A percentile compares a stretch with the other conserved stretches of the same genome.
phyloP scores from a whole-genome alignment of 2,329 filamentous ascomycete genomes.

The Alternaria alternata region DNA sequence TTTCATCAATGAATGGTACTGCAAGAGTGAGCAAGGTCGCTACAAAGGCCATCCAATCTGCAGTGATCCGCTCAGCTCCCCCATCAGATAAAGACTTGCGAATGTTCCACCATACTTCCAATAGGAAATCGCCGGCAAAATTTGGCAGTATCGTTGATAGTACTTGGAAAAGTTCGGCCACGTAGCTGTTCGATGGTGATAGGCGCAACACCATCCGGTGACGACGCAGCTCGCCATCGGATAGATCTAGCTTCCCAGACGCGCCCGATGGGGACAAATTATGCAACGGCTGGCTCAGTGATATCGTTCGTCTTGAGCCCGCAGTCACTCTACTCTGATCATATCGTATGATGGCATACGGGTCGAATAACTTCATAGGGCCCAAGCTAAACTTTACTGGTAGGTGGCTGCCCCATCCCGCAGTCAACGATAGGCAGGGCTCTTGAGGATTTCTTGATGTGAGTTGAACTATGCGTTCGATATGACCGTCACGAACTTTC shows the following conservation, averaged over 20 bases:
- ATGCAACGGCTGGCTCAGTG: slow-evolving; percentile 30
- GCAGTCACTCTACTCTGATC: slow-evolving; percentile 39
- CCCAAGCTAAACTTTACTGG: slow-evolving; percentile 38
- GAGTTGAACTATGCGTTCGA: slow-evolving; percentile 44
- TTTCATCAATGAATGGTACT: slow-evolving; percentile 46
- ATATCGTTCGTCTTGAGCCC: slow-evolving; percentile 46
- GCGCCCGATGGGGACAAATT: slow-evolving; percentile 34
- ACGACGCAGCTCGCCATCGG: slow-evolving; percentile 42
- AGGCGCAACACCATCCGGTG: slow-evolving; percentile 46
- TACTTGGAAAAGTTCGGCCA: slow-evolving; percentile 44
- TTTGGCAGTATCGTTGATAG: slow-evolving; percentile 46
- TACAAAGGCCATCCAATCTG: slow-evolving; percentile 52
- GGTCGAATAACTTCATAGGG: slow-evolving; percentile 45
- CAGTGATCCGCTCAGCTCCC: slow-evolving; percentile 15
- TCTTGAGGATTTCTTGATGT: slow-evolving; percentile 29
- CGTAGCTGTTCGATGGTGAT: slow-evolving; percentile 36
- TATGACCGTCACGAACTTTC: slow-evolving; percentile 43
- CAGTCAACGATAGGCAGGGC: slow-evolving; percentile 39
- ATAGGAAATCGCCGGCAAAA: slow-evolving; percentile 46
- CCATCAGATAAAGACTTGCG: slow-evolving; percentile 33
- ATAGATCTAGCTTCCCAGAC: slow-evolving; percentile 40
- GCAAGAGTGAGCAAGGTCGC: slow-evolving; percentile 52
- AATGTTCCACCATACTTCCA: slow-evolving; percentile 52
- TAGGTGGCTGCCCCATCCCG: slow-evolving; percentile 50
- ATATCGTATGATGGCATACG: slow-evolving; percentile 40